A percentile compares a stretch with the other conserved stretches of the same genome.
Evolutionary conservation across 2,329 filamentous ascomycete species (phyloP).

Genomic region (Torrubiella hemipterigena): DNA sequence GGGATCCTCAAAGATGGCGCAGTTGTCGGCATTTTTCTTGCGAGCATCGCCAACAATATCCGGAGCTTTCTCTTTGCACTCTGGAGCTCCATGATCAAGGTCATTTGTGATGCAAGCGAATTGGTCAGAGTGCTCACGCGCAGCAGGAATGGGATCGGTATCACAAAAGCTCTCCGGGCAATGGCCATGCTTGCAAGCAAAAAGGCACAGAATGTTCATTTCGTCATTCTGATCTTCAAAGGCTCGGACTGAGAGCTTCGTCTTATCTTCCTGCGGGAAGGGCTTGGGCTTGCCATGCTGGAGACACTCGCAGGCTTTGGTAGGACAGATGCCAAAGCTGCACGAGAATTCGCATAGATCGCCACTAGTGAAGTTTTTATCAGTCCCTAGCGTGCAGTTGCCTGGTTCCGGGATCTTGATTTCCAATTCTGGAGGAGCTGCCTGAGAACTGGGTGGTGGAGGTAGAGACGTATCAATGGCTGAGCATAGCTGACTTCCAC

Average conservation of each 20-base stretch:
- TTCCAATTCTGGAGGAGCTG: too few relatives aligned
- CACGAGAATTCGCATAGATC: not conserved
- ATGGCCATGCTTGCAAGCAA: slow-evolving; percentile 11
- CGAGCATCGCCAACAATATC: too few relatives aligned
- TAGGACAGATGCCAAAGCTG: not conserved
- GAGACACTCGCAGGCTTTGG: slow-evolving; percentile 4
- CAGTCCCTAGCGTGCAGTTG: too few relatives aligned
- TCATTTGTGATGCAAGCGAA: too few relatives aligned
- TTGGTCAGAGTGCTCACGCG: not conserved
- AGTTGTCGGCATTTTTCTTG: not conserved
- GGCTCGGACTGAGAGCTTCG: not conserved
- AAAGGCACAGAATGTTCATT: slow-evolving; percentile 8
- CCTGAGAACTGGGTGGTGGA: too few relatives aligned
- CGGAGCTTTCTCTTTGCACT: not conserved
- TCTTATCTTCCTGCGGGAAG: not conserved
- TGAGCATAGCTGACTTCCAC: too few relatives aligned
- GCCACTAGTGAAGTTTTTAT: too few relatives aligned
- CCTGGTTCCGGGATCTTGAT: too few relatives aligned
- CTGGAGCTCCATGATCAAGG: too few relatives aligned
- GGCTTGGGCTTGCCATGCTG: not conserved
- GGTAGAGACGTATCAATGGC: too few relatives aligned
- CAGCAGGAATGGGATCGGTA: not conserved
- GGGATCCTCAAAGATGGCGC: not conserved
- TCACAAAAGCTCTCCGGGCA: slow-evolving; percentile 9
- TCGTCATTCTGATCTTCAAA: not conserved